These are phyloP conservation scores for Melampsora americana DNA, from an alignment of 1,284 basidiomycete species.

Conservation along the genomic window DNA sequence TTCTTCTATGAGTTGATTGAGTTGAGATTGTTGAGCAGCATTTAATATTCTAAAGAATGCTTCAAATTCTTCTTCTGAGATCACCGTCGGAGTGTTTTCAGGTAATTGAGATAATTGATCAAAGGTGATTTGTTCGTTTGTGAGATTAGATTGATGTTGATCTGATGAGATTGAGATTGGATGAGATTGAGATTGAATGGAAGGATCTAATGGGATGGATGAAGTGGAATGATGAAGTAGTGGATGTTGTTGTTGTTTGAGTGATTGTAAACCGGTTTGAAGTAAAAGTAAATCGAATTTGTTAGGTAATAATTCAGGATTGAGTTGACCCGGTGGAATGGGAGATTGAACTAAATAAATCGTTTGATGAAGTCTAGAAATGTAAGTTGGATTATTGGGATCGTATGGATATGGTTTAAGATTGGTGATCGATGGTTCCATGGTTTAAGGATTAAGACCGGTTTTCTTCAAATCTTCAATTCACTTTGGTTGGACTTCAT, in stretches of 20 bases:
- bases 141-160: not conserved
- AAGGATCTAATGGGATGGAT: not conserved
- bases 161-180: not conserved
- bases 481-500: too few species aligned
- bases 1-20: not conserved
- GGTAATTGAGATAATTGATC: not conserved
- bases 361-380: not conserved
- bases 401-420: not conserved
- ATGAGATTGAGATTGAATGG: not conserved
- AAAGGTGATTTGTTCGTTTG: slow-evolving; percentile 1
- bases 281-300: not conserved
- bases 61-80: not conserved
- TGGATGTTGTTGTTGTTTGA: not conserved
- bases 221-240: not conserved
- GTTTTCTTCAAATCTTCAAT: too few species aligned
- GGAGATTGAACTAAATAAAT: not conserved
- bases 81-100: not conserved
- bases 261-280: not conserved
- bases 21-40: not conserved
- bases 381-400: not conserved
- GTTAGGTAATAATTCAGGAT: not conserved
- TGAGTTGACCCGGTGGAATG: not conserved
- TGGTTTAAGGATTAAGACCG: too few species aligned
- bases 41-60: not conserved
- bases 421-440: too few species aligned